Conservation (phyloP, 805 yeast genomes). For the Yarrowia phangngaensis region DNA sequence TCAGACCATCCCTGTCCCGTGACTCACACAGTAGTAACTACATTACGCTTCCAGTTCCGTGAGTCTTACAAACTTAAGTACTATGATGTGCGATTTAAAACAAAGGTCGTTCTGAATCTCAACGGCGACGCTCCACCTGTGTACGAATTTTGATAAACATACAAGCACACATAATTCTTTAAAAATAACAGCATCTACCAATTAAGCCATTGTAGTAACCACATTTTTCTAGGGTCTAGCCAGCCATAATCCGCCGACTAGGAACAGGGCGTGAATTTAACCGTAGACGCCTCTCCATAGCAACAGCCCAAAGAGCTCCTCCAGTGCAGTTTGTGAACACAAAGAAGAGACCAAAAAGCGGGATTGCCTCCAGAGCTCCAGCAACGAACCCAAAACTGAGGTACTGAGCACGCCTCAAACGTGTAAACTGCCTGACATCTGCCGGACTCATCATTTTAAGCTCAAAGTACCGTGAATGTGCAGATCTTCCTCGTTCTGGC, state of each 20-base stretch:
- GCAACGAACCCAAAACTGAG: constrained; percentile 40
- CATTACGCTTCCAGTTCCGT: constrained; percentile 8
- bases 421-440: constrained; percentile 41
- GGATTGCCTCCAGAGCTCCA: constrained; percentile 40
- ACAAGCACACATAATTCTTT: background rate
- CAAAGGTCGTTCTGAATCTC: constrained; percentile 1
- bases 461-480: constrained; percentile 55
- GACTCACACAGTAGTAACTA: background rate
- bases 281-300: constrained; percentile 32
- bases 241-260: constrained; percentile 17
- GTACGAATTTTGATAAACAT: background rate
- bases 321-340: constrained; percentile 41
- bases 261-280: constrained; percentile 1
- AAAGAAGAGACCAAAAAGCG: constrained; percentile 39
- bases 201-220: no score
- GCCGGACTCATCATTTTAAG: constrained; percentile 50
- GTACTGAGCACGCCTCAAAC: constrained; percentile 36
- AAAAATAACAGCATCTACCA: constrained; percentile 5
- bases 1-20: constrained; percentile 9
- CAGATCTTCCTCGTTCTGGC: constrained; percentile 50
- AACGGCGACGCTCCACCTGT: constrained; percentile 20
- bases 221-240: background rate
- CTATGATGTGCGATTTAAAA: constrained; percentile 7
- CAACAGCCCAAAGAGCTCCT: constrained; percentile 42
- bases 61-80: constrained; percentile 1